Percentiles rank a stretch among this genome's conserved stretches.
Conservation (phyloP, 2,329 filamentous ascomycete genomes). For the Mycosphaerella arachidis region DNA sequence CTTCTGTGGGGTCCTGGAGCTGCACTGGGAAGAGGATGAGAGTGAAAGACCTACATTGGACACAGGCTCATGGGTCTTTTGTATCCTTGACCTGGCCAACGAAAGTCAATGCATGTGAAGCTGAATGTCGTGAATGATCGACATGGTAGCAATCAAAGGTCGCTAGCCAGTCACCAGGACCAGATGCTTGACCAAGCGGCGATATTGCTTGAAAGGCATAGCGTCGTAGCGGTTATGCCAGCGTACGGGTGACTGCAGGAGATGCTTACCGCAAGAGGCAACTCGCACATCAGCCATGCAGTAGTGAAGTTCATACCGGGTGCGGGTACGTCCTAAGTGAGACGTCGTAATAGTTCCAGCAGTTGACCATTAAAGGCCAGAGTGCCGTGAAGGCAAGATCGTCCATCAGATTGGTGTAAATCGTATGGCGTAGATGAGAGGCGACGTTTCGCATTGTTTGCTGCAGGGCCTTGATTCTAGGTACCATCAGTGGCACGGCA, state of each 20-base stretch:
- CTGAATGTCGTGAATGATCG: conserved; percentile 12
- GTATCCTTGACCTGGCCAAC: not conserved
- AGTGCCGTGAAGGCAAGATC: not conserved
- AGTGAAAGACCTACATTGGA: not conserved
- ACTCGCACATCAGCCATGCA: conserved; percentile 3
- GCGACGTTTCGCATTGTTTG: conserved; percentile 4
- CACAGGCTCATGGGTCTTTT: not conserved
- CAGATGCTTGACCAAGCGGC: conserved; percentile 12
- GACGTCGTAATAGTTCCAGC: not conserved
- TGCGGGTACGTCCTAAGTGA: not conserved
- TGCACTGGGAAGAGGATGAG: conserved; percentile 4
- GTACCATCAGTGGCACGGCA: not conserved
- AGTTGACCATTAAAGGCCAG: not conserved
- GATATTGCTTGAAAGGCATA: conserved; percentile 14
- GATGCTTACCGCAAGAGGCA: conserved; percentile 17
- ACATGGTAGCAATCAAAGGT: conserved; percentile 24
- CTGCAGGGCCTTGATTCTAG: not conserved
- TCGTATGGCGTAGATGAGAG: not conserved
- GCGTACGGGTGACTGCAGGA: conserved; percentile 1
- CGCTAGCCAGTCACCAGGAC: conserved; percentile 19
- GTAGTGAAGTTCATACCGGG: not conserved
- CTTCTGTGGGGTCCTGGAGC: conserved; percentile 4
- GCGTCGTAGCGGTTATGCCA: conserved; percentile 4
- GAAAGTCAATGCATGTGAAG: not conserved
- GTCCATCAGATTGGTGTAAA: not conserved